Conservation (phyloP, 805 yeast genomes). For the Blastobotrys parvus region DNA sequence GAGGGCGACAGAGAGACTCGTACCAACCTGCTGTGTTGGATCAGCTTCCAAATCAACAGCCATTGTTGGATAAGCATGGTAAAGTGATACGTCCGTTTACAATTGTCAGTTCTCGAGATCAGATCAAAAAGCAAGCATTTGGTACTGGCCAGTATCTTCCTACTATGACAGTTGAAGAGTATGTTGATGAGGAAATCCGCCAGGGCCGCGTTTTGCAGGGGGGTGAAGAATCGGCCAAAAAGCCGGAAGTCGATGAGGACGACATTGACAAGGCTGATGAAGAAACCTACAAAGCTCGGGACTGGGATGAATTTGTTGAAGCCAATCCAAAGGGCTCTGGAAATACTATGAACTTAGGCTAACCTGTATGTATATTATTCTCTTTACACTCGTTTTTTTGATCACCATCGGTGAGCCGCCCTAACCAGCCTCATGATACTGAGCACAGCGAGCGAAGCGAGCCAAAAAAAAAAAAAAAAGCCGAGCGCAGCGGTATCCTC, state of each 20-base stretch:
- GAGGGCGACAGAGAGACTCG: neutral
- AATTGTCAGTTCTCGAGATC: conserved; percentile 45
- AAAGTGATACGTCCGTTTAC: conserved; percentile 81
- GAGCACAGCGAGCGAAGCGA: too few relatives aligned
- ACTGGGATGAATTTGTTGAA: conserved; percentile 93
- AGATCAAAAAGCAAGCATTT: conserved; percentile 55
- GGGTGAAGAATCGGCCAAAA: conserved; percentile 17
- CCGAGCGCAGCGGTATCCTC: too few relatives aligned
- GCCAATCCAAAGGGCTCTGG: conserved; percentile 84
- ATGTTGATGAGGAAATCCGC: conserved; percentile 73
- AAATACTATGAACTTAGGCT: conserved; percentile 67
- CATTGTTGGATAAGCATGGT: conserved; percentile 58
- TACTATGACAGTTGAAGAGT: conserved; percentile 90
- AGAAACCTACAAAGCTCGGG: conserved; percentile 67
- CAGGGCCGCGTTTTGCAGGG: conserved; percentile 64
- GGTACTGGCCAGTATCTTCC: conserved; percentile 93
- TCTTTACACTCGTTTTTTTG: neutral
- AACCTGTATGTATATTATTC: neutral
- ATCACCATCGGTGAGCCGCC: neutral
- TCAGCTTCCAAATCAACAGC: conserved; percentile 5
- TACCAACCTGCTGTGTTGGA: conserved; percentile 2
- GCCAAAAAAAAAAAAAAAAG: too few relatives aligned
- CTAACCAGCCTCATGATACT: too few relatives aligned
- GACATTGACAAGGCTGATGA: conserved; percentile 49
- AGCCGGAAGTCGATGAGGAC: conserved; percentile 45